phyloP scores from a whole-genome alignment of 352 stramenopile genomes.

The Plasmopara muralis region DNA sequence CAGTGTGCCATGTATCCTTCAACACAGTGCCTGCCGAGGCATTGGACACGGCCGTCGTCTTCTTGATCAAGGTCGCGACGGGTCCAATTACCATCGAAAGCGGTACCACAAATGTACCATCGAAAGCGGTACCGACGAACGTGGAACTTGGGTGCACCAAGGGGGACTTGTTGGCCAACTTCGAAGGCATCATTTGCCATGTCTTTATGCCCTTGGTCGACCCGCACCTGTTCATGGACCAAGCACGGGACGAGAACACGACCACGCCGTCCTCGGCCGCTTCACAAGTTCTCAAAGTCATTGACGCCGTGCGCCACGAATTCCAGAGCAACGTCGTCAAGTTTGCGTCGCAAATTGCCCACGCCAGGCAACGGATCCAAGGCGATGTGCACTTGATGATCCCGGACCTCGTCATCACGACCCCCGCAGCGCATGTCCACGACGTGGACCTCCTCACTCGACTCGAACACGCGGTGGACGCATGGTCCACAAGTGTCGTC shows the following conservation, averaged over 20 bases:
- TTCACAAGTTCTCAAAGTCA: conserved; percentile 63
- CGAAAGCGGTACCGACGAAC: conserved; percentile 57
- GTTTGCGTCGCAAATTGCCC: conserved; percentile 89
- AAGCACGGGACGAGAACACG: conserved; percentile 11
- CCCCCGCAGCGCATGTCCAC: conserved; percentile 78
- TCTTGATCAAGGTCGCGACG: conserved; percentile 67
- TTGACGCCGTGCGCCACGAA: conserved; percentile 79
- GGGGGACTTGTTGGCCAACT: conserved; percentile 73
- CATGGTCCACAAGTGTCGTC: conserved; percentile 90
- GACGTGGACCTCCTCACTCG: conserved; percentile 84
- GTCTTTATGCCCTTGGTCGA: conserved; percentile 87
- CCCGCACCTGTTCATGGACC: conserved; percentile 36
- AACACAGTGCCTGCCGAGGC: conserved; percentile 60
- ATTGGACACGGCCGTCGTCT: conserved; percentile 57
- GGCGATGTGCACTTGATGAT: conserved; percentile 92
- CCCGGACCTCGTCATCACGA: conserved; percentile 86
- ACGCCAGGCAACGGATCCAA: conserved; percentile 91
- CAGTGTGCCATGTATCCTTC: conserved; percentile 58
- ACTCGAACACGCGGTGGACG: conserved; percentile 88
- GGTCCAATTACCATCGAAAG: conserved; percentile 43
- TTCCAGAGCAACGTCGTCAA: conserved; percentile 89
- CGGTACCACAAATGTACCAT: conserved; percentile 20
- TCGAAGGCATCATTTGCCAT: conserved; percentile 83
- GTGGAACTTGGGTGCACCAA: conserved; percentile 86
- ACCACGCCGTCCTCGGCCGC: conserved; percentile 12